These are phyloP conservation scores for Lactarius tabidus DNA, from an alignment of 768 basidiomycete species.

Conservation along the genomic window DNA sequence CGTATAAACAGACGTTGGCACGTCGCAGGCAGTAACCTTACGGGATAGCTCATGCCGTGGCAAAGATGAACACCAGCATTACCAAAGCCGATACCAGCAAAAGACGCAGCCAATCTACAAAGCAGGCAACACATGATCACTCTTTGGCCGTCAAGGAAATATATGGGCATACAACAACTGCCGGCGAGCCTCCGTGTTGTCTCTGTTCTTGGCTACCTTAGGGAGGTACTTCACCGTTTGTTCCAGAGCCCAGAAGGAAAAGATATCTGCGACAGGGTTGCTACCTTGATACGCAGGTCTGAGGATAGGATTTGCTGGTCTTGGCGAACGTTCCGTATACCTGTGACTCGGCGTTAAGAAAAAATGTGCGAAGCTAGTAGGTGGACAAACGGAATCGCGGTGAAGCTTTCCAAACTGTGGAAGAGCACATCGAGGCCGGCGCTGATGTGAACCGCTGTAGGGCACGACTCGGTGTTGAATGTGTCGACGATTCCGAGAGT, in stretches of 20 bases:
- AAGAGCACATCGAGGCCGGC: conserved; percentile 95
- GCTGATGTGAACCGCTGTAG: conserved; percentile 88
- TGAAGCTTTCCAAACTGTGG: conserved; percentile 93
- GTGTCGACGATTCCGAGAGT: conserved; percentile 79
- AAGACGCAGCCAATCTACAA: conserved; percentile 78
- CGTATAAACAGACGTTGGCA: background rate
- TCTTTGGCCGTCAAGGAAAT: background rate
- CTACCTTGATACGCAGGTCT: conserved; percentile 92
- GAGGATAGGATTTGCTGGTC: conserved; percentile 85
- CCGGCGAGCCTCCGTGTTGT: conserved; percentile 76
- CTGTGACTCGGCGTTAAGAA: conserved; percentile 35
- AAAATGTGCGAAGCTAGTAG: background rate
- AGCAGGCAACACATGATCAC: background rate
- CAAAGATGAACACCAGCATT: conserved; percentile 91
- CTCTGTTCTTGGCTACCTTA: conserved; percentile 70
- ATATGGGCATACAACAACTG: conserved; percentile 76
- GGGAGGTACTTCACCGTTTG: conserved; percentile 89
- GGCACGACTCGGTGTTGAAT: conserved; percentile 86
- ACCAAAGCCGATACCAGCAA: conserved; percentile 94
- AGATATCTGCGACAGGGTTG: conserved; percentile 93
- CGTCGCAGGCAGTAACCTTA: conserved; percentile 33
- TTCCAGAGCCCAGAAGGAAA: conserved; percentile 89
- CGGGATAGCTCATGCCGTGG: conserved; percentile 87
- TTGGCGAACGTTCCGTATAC: conserved; percentile 86
- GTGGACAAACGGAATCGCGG: conserved; percentile 76